phyloP scores from a whole-genome alignment of 148 eudicot species.

The Vaccinium macrocarpon region DNA sequence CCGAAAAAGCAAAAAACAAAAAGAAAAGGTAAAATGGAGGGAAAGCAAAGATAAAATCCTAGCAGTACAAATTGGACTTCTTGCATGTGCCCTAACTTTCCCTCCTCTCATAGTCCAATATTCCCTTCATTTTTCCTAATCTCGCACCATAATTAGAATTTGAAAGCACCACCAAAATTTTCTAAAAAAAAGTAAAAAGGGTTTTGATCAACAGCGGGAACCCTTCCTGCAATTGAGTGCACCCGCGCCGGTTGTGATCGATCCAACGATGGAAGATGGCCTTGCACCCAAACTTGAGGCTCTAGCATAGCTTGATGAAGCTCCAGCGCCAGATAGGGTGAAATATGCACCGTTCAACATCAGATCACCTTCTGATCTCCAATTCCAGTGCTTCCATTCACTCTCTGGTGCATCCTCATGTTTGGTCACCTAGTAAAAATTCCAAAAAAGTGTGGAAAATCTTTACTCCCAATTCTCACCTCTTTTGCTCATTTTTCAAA shows the following conservation, averaged over 20 bases:
- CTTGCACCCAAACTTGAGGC: constrained; percentile 74
- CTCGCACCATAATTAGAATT: background rate
- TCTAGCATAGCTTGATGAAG: constrained; percentile 56
- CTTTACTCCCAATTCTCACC: no score
- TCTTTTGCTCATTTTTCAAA: no score
- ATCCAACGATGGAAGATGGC: constrained; percentile 46
- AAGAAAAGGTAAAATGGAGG: constrained; percentile 15
- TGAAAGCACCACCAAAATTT: background rate
- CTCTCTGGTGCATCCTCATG: constrained; percentile 58
- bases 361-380: constrained; percentile 71
- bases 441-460: background rate
- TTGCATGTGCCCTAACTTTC: constrained; percentile 11
- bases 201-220: constrained; percentile 42
- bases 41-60: background rate
- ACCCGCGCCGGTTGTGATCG: constrained; percentile 50
- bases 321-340: constrained; percentile 58
- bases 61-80: constrained; percentile 12
- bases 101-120: background rate
- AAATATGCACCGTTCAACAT: constrained; percentile 66
- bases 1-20: constrained; percentile 6
- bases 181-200: background rate
- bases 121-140: background rate
- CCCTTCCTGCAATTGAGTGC: constrained; percentile 59
- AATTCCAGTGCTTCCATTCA: constrained; percentile 70
- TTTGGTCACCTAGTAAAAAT: constrained; percentile 48